These are phyloP conservation scores for Claviceps arundinis DNA, from an alignment of 2,329 filamentous ascomycete species.

Conservation along the genomic window DNA sequence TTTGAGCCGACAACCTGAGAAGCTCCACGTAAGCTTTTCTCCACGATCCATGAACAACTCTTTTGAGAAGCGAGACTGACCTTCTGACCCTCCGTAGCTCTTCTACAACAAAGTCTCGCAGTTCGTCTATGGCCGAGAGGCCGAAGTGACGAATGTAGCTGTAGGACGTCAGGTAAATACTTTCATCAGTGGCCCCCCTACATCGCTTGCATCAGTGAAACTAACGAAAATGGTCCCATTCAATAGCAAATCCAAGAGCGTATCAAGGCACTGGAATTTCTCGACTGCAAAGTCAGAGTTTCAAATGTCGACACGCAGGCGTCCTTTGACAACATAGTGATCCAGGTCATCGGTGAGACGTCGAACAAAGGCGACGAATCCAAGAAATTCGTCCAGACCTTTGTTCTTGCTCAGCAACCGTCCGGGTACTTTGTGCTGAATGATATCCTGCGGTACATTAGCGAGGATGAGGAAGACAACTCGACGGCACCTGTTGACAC, in stretches of 20 bases:
- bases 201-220: background rate
- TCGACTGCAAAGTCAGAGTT: slow-evolving; percentile 96
- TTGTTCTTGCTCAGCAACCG: slow-evolving; percentile 88
- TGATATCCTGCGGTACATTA: slow-evolving; percentile 91
- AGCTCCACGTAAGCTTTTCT: slow-evolving; percentile 57
- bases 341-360: slow-evolving; percentile 95
- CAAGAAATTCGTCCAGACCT: slow-evolving; percentile 95
- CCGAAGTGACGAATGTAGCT: slow-evolving; percentile 73
- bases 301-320: slow-evolving; percentile 95
- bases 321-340: slow-evolving; percentile 85
- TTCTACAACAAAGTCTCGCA: slow-evolving; percentile 97
- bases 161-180: slow-evolving; percentile 65
- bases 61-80: background rate
- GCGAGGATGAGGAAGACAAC: slow-evolving; percentile 68
- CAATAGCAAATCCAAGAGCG: slow-evolving; percentile 78
- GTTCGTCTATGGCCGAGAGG: slow-evolving; percentile 84
- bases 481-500: slow-evolving; percentile 21
- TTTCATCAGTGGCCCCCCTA: background rate
- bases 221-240: slow-evolving; percentile 6
- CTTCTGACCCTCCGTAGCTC: slow-evolving; percentile 33
- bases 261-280: slow-evolving; percentile 84
- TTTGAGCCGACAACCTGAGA: slow-evolving; percentile 84
- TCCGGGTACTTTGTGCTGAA: slow-evolving; percentile 98
- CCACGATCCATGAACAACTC: background rate
- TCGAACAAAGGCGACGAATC: slow-evolving; percentile 86